These are phyloP conservation scores for Tulasnella sp. DNA, from an alignment of 768 basidiomycete genomes.

Conservation along the genomic window DNA sequence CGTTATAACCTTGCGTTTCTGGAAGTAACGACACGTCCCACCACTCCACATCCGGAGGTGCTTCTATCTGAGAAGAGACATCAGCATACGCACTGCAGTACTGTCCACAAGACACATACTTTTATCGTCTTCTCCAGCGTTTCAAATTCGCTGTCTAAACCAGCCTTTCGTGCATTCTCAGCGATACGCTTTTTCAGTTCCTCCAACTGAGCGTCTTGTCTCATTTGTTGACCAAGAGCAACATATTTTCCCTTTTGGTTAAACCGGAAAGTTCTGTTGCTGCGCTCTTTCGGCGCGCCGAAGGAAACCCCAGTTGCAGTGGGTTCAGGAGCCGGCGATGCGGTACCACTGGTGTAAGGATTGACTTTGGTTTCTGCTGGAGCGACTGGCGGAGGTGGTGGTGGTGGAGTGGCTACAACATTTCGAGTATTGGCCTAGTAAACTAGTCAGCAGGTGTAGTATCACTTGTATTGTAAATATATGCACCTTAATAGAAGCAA, in stretches of 20 bases:
- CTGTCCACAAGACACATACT: slow-evolving; percentile 31
- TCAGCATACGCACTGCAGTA: not conserved
- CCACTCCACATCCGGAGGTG: slow-evolving; percentile 90
- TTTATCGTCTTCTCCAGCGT: slow-evolving; percentile 81
- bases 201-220: slow-evolving; percentile 64
- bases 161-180: slow-evolving; percentile 84
- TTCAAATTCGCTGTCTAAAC: slow-evolving; percentile 85
- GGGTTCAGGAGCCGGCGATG: slow-evolving; percentile 20
- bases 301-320: slow-evolving; percentile 41
- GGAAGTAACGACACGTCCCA: slow-evolving; percentile 88
- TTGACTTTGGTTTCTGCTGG: slow-evolving; percentile 36
- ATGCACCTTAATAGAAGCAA: slow-evolving; percentile 79
- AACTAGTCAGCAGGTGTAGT: slow-evolving; percentile 7
- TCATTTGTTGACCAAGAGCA: slow-evolving; percentile 31
- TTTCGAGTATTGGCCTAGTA: slow-evolving; percentile 63
- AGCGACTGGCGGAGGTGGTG: slow-evolving; percentile 25
- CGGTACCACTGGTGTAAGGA: slow-evolving; percentile 55
- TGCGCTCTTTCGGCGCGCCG: slow-evolving; percentile 57
- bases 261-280: slow-evolving; percentile 63
- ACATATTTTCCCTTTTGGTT: slow-evolving; percentile 81
- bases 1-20: slow-evolving; percentile 65
- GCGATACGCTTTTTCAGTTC: slow-evolving; percentile 86
- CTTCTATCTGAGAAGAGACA: slow-evolving; percentile 42
- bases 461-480: not conserved
- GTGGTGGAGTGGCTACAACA: slow-evolving; percentile 45